A percentile compares a stretch with the other conserved stretches of the same genome.
phyloP scores from a whole-genome alignment of 2,329 filamentous ascomycete species.

The Ophiostoma sp. region DNA sequence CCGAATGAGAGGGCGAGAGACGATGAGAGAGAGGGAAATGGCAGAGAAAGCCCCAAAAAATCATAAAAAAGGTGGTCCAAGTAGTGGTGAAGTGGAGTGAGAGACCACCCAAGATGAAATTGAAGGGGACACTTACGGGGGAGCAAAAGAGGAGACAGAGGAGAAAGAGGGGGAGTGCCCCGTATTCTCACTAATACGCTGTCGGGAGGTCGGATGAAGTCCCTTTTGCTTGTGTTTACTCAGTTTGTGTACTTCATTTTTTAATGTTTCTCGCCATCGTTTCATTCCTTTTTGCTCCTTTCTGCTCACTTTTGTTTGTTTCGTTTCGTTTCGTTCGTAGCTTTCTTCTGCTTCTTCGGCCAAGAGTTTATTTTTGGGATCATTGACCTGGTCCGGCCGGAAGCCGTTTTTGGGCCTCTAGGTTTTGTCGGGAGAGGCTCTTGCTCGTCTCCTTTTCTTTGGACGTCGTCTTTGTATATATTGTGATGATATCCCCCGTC shows the following conservation, averaged over 20 bases:
- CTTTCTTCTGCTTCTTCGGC: not conserved
- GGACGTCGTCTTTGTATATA: not conserved
- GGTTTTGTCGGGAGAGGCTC: not conserved
- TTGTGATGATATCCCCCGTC: not conserved
- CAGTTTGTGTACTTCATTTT: not conserved
- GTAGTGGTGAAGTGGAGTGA: not conserved
- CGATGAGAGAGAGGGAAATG: not conserved
- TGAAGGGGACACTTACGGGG: constrained; percentile 8
- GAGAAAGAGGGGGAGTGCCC: not conserved
- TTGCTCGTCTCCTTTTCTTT: not conserved
- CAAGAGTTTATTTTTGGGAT: constrained; percentile 15
- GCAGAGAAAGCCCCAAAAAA: not conserved
- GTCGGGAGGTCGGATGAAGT: not conserved
- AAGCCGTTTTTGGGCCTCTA: not conserved
- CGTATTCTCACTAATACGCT: not conserved
- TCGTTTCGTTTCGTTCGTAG: not conserved
- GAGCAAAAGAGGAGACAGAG: not conserved
- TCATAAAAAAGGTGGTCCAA: not conserved
- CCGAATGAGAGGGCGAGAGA: not conserved
- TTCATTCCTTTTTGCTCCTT: not conserved
- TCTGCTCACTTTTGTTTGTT: not conserved
- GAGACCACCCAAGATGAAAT: not conserved
- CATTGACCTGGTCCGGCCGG: not conserved
- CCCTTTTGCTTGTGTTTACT: not conserved
- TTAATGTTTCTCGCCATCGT: no score